Percentiles rank a stretch among this genome's conserved stretches.
Evolutionary conservation across 495 filamentous ascomycete genomes (phyloP).

Genomic region (Penicillium turbatum): DNA sequence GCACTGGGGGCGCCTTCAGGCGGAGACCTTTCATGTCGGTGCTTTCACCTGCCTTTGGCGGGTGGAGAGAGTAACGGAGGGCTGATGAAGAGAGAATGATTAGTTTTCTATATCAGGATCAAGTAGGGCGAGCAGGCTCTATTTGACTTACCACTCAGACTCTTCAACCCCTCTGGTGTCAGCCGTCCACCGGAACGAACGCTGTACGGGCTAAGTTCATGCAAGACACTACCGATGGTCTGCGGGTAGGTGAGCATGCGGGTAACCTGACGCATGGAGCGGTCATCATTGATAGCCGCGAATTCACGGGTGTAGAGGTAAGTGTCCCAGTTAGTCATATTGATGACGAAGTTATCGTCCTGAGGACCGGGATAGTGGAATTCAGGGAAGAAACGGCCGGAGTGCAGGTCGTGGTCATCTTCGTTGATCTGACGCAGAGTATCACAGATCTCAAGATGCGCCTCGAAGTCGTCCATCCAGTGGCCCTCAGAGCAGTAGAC

Average conservation of each 20-base stretch:
- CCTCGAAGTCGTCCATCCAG: conserved; percentile 91
- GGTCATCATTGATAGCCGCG: conserved; percentile 79
- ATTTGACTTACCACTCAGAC: conserved; percentile 71
- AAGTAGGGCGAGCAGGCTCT: not conserved
- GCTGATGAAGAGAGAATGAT: conserved; percentile 44
- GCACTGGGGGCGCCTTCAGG: conserved; percentile 76
- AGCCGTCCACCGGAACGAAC: conserved; percentile 67
- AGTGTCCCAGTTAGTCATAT: conserved; percentile 99
- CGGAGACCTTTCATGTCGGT: conserved; percentile 72
- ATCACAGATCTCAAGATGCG: conserved; percentile 89
- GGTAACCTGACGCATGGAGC: conserved; percentile 85
- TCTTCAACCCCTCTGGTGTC: conserved; percentile 85
- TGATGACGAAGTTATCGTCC: conserved; percentile 85
- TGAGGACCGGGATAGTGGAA: conserved; percentile 86
- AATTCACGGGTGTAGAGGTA: conserved; percentile 87
- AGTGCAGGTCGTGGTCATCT: conserved; percentile 92
- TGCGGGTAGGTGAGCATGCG: conserved; percentile 88
- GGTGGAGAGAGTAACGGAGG: conserved; percentile 89
- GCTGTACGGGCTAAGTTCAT: conserved; percentile 89
- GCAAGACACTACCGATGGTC: conserved; percentile 84
- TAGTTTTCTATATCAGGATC: not conserved
- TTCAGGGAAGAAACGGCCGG: conserved; percentile 87
- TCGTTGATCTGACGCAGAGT: conserved; percentile 89
- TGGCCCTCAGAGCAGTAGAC: conserved; percentile 90
- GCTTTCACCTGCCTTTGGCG: conserved; percentile 71